Base-by-base conservation (phyloP, 768 basidiomycete genomes). In the Tricholoma matsutake region DNA sequence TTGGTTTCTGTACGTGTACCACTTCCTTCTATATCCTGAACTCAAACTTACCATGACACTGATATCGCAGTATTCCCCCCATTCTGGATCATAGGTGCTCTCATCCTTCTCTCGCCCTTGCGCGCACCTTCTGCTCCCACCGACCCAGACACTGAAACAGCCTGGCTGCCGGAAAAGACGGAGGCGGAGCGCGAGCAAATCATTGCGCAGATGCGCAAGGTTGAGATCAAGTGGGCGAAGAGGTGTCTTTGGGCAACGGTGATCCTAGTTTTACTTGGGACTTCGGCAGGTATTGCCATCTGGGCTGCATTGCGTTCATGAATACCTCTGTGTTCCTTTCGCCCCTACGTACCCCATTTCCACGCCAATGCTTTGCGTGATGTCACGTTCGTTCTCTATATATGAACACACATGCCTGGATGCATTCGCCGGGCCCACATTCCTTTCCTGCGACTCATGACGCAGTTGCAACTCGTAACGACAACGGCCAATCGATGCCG, bases 21-120 rank as follows among this genome's bases (percentile, higher is more conserved):
- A 57, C 32, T 55, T 45, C 49, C 18, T 41, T 31, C 28, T 7
- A n/a, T 16, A 35, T 34, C 37, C 8, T 8, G 29, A 3, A 41
- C 25, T 18, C 58, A 51, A 63, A 57, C 59, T 60, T 34, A 56
- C 62, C 11, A 31, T 51, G 13, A 18, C 49, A 18, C 62, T 60
- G 57, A 22, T 35, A 54, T 6, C n/a, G 16, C 39, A 87, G 86
- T 86, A 55, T 87, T 87, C 69, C 83, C 83, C 2, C 75, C 81
- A 41, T 86, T 87, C 69, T 87, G 86, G 86, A 75, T 81, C 49
- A 73, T 86, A 57, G 85, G 86, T 20, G 76, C 80, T 28, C 75
- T 83, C 67, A 83, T 87, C 64, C 77, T 87, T 18, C 69, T 81
- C 52, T 80, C 79, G 6, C 84, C 86, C 9, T 71, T 86, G 54